Base-by-base conservation (phyloP, 2,329 filamentous ascomycete genomes). In the Penicillium hesseltinei region DNA sequence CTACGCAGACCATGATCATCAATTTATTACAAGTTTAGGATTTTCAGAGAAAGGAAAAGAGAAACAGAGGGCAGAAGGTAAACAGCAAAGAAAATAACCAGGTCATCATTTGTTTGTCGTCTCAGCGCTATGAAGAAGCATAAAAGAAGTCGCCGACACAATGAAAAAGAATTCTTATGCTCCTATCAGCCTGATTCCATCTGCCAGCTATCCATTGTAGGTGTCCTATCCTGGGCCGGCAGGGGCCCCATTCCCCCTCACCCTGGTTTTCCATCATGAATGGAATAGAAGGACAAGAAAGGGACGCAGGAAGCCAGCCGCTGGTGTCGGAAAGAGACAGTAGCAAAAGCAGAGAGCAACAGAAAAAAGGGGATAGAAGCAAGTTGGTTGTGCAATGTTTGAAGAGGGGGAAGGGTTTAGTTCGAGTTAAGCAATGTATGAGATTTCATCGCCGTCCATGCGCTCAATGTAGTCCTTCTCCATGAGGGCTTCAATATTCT, bases 391-490 rank as follows among this genome's bases (percentile, higher is more conserved):
- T 38, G 47, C 35, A 44, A 47, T 62, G 21, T 46, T 35, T 21
- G 27, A 21, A 27, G 7, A 19, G 17, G 47, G 50, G 31, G 42
- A 48, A 42, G 33, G 25, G 48, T 35, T 23, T 27, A 61, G 7
- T 10, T 39, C 23, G 40, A 25, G 38, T 84, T 84, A 97, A 68
- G 93, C 93, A 64, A 97, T 86, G 75, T 97, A 97, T 56, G 93
- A 91, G 59, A 99, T 84, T 72, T 97, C 92, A 71, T 97, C 94
- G 54, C 91, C 92, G 47, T 97, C 94, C 57, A 97, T 80, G 56
- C 94, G 90, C 81, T 99, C 94, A 48, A 99, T 85, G 71, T 99
- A 99, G 76, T 99, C 94, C 82, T 99, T 99, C 81, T 99, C 94
- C 63, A 99, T 88, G 40, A 99, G 83, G 63, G 96, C 96, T 77